Conservation (phyloP, 2,329 filamentous ascomycete species). For the Colletotrichum simmondsii region DNA sequence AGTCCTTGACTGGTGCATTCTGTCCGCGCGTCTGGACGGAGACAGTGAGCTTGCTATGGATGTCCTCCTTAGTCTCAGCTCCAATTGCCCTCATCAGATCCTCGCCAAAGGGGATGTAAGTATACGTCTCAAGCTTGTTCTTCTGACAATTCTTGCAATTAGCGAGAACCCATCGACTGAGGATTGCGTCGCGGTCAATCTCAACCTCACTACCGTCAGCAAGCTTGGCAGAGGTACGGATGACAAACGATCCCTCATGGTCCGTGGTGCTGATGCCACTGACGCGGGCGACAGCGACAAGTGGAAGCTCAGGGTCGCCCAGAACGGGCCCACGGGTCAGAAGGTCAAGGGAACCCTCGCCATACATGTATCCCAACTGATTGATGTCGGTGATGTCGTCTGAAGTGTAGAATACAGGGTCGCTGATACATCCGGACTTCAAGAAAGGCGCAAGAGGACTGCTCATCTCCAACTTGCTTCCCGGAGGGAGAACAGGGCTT, state of each 20-base stretch:
- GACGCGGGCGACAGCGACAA: neutral
- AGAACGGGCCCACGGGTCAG: neutral
- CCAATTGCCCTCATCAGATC: neutral
- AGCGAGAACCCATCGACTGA: neutral
- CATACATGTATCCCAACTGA: neutral
- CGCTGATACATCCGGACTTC: neutral
- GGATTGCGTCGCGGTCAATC: neutral
- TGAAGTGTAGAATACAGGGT: neutral
- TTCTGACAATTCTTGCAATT: neutral
- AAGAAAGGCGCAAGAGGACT: neutral
- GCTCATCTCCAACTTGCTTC: neutral
- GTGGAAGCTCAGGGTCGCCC: neutral
- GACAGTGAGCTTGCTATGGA: neutral
- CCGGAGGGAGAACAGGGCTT: neutral
- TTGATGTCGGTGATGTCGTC: neutral
- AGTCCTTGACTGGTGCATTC: neutral
- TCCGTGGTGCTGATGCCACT: neutral
- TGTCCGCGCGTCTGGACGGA: neutral
- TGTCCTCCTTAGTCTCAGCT: neutral
- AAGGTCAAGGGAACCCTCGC: neutral
- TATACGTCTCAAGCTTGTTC: neutral
- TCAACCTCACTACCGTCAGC: neutral
- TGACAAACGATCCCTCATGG: neutral
- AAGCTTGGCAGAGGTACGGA: neutral
- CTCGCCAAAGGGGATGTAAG: neutral